Conservation (phyloP, 2,329 filamentous ascomycete species). For the Aspergillus felis region DNA sequence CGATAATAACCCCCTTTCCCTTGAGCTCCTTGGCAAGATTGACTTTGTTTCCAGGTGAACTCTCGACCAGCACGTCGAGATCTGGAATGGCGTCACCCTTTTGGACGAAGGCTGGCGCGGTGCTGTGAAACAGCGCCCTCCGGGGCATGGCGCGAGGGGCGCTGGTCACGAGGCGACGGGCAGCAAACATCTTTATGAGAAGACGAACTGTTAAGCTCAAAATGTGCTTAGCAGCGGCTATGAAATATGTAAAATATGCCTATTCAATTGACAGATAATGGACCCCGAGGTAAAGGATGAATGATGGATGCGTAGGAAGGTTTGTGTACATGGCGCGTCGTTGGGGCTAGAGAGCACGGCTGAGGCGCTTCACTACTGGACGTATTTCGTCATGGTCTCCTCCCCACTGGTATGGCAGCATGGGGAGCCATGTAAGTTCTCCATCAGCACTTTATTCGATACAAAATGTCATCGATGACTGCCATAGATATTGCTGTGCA, state of each 20-base stretch:
- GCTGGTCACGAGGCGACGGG: conserved; percentile 32
- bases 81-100: conserved; percentile 76
- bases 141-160: conserved; percentile 29
- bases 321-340: neutral
- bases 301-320: neutral
- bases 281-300: neutral
- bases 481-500: neutral
- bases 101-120: conserved; percentile 54
- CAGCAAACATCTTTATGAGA: conserved; percentile 32
- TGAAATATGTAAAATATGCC: neutral
- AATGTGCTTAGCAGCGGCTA: neutral
- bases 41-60: conserved; percentile 87
- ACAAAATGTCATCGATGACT: neutral
- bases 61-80: conserved; percentile 73
- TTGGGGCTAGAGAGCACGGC: neutral
- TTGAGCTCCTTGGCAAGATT: conserved; percentile 76
- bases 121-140: conserved; percentile 37
- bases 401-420: neutral
- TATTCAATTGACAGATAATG: neutral
- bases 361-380: neutral
- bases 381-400: neutral
- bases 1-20: conserved; percentile 76
- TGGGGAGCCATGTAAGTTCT: neutral
- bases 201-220: neutral
- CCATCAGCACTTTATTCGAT: neutral